Base-by-base conservation (phyloP, 2,329 filamentous ascomycete genomes). In the Hymenoscyphus scutula region DNA sequence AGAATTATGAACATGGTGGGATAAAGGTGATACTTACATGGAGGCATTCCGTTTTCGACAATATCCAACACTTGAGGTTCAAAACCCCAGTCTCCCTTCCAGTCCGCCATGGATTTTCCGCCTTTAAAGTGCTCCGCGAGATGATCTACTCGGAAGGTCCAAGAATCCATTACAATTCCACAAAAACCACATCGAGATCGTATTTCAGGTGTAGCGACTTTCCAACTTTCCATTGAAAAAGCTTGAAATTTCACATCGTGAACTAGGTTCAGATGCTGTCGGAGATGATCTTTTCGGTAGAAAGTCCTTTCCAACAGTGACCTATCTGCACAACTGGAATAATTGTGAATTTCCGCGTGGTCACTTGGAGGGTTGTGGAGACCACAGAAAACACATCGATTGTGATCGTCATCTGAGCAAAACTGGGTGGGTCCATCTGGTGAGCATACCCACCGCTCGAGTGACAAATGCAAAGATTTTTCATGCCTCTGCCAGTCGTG, bases 401-500 rank as follows among this genome's bases (percentile, higher is more conserved):
- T 70, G 57, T 81, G 76, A 30, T 85, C 84, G n/a, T 81, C 86
- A 1, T 86, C 82, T 1, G 84, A 81, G 62, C 88, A 83, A 38
- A 86, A 74, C 4, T 81, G 81, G 5, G 76, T 79, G 17, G 83
- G 76, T 0, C 85, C 85, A 53, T 84, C 80, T 53, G 84, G 85
- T 3, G 82, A 81, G 71, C 83, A 90, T 64, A 86, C 84, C 89
- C 82, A 91, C 62, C 80, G 80, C 76, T 85, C 86, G 0, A 89
- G 82, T 6, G 84, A 90, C 68, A 84, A 75, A 72, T 84, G 88
- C 66, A 86, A 77, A 58, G 85, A 87, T 68, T 88, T 88, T 70
- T 91, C 88, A 72, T 91, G 88, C 63, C 88, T 79, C 69, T 88
- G 85, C 86, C 86, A 89, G 74, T 89, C 86, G 69, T 89, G 84